A percentile compares a stretch with the other conserved stretches of the same genome.
These are phyloP conservation scores for Aquanectria penicillioides DNA, from an alignment of 2,329 filamentous ascomycete species.

Conservation along the genomic window DNA sequence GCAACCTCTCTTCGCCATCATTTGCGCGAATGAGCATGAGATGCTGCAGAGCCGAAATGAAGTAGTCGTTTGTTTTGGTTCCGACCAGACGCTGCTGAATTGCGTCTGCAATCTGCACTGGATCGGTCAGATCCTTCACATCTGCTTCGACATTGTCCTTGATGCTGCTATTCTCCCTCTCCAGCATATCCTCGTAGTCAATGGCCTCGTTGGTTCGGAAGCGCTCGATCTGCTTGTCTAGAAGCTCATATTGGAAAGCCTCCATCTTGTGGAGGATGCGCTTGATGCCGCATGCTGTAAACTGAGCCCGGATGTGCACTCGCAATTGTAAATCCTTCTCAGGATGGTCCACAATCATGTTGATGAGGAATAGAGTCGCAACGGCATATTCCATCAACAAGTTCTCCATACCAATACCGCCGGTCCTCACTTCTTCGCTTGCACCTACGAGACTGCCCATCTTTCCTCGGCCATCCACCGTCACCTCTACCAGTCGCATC, in stretches of 20 bases:
- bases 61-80: slow-evolving; percentile 92
- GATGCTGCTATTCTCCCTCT: slow-evolving; percentile 89
- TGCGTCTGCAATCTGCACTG: slow-evolving; percentile 91
- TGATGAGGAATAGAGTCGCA: slow-evolving; percentile 92
- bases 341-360: slow-evolving; percentile 94
- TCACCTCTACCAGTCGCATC: slow-evolving; percentile 99
- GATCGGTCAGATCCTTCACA: slow-evolving; percentile 91
- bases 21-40: slow-evolving; percentile 91
- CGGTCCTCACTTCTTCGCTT: slow-evolving; percentile 94
- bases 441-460: slow-evolving; percentile 98
- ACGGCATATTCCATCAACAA: slow-evolving; percentile 99
- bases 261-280: slow-evolving; percentile 97
- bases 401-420: slow-evolving; percentile 98
- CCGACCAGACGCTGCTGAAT: slow-evolving; percentile 87
- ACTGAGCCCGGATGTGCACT: slow-evolving; percentile 94
- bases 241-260: slow-evolving; percentile 95
- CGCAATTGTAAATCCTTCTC: slow-evolving; percentile 89
- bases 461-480: slow-evolving; percentile 95
- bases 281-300: slow-evolving; percentile 95
- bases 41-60: slow-evolving; percentile 94
- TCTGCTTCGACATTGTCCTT: slow-evolving; percentile 89
- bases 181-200: slow-evolving; percentile 97
- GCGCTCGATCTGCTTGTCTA: slow-evolving; percentile 96
- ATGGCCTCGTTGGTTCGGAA: slow-evolving; percentile 95
- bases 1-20: slow-evolving; percentile 88